Evolutionary conservation across 495 filamentous ascomycete species (phyloP).

Genomic region (Tirmania nivea): DNA sequence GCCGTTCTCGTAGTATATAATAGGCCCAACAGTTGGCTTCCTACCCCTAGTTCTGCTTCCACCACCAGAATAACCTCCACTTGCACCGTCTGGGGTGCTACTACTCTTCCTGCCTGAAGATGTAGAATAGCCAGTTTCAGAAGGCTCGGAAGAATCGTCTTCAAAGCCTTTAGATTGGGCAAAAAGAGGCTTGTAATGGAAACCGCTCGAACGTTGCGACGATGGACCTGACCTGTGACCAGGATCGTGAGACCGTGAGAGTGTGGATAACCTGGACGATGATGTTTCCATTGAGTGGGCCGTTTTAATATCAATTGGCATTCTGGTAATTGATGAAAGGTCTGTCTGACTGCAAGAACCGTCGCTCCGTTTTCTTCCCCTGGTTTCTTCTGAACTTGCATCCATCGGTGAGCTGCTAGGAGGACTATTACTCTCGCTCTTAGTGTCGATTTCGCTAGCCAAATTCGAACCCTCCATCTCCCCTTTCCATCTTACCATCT

Average conservation of each 20-base stretch:
- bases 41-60: conserved; percentile 22
- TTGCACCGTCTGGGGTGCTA: conserved; percentile 22
- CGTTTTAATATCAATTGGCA: not conserved
- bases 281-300: not conserved
- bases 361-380: conserved; percentile 9
- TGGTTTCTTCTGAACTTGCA: conserved; percentile 24
- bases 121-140: conserved; percentile 17
- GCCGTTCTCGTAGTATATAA: conserved; percentile 58
- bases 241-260: conserved; percentile 11
- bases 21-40: conserved; percentile 36
- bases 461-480: conserved; percentile 36
- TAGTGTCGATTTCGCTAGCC: conserved; percentile 27
- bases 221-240: conserved; percentile 22
- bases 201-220: conserved; percentile 24
- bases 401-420: conserved; percentile 23
- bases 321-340: conserved; percentile 3
- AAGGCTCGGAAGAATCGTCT: conserved; percentile 22
- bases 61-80: conserved; percentile 18
- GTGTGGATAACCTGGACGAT: not conserved
- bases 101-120: conserved; percentile 17
- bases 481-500: conserved; percentile 52
- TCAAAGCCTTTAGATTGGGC: conserved; percentile 26
- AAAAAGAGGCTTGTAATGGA: conserved; percentile 45
- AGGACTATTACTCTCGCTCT: conserved; percentile 22
- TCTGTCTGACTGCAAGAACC: conserved; percentile 15